phyloP scores from a whole-genome alignment of 73 alveolate genomes.

The Tetrahymena borealis region DNA sequence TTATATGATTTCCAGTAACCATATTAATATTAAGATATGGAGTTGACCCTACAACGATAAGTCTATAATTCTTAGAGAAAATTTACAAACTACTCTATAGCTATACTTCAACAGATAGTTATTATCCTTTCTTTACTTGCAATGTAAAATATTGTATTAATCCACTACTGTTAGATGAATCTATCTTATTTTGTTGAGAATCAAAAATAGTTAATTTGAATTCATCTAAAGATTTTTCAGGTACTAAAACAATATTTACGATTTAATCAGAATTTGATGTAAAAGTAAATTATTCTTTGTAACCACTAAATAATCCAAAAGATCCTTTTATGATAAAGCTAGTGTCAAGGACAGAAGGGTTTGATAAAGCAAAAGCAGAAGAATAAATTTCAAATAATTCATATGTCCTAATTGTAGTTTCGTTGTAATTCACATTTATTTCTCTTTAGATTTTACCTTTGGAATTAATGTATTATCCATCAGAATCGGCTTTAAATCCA shows the following conservation, averaged over 20 bases:
- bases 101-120: neutral
- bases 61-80: neutral
- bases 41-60: neutral
- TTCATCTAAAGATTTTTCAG: neutral
- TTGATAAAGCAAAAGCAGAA: neutral
- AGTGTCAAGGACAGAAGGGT: neutral
- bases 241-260: neutral
- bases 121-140: neutral
- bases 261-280: neutral
- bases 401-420: neutral
- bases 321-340: neutral
- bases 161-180: neutral
- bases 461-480: constrained; percentile 12
- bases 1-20: neutral
- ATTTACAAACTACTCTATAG: neutral
- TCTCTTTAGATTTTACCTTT: neutral
- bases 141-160: neutral
- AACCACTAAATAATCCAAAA: neutral
- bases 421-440: neutral
- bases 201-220: neutral
- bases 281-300: neutral
- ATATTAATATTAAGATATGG: neutral
- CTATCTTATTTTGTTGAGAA: neutral
- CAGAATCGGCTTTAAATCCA: constrained; percentile 3
- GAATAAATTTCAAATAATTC: neutral